Conservation (phyloP, 768 basidiomycete genomes). For the Sistotremastrum suecicum region DNA sequence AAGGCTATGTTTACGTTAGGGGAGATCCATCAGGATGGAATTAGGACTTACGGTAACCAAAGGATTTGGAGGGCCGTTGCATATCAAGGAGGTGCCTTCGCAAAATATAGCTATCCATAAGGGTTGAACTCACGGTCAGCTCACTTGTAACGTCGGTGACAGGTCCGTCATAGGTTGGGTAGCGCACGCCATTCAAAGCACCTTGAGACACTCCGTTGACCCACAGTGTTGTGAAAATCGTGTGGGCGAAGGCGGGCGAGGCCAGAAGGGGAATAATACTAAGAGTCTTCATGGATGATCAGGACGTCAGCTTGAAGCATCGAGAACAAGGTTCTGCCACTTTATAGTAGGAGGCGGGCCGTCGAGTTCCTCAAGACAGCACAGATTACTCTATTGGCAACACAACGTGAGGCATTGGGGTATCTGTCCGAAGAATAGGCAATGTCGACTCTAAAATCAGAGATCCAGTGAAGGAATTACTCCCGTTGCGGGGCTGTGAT, state of each 20-base stretch:
- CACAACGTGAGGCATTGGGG: no score
- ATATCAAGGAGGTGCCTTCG: slow-evolving; percentile 5
- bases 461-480: no score
- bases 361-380: no score
- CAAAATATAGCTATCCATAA: no score
- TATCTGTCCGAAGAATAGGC: no score
- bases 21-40: slow-evolving; percentile 16
- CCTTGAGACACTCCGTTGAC: slow-evolving; percentile 9
- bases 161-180: slow-evolving; percentile 23
- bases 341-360: no score
- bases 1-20: slow-evolving; percentile 34
- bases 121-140: no score
- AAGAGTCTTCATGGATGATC: slow-evolving; percentile 8
- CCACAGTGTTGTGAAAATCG: slow-evolving; percentile 12
- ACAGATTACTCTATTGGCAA: no score
- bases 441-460: no score
- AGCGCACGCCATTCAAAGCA: slow-evolving; percentile 6
- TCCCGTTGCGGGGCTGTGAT: no score
- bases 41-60: neutral
- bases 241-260: slow-evolving; percentile 12
- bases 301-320: no score
- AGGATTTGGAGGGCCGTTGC: slow-evolving; percentile 24
- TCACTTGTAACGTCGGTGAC: slow-evolving; percentile 35
- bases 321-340: no score
- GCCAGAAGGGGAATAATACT: slow-evolving; percentile 4